These are phyloP conservation scores for Saturnispora zaruensis DNA, from an alignment of 805 yeast genomes.

Conservation along the genomic window DNA sequence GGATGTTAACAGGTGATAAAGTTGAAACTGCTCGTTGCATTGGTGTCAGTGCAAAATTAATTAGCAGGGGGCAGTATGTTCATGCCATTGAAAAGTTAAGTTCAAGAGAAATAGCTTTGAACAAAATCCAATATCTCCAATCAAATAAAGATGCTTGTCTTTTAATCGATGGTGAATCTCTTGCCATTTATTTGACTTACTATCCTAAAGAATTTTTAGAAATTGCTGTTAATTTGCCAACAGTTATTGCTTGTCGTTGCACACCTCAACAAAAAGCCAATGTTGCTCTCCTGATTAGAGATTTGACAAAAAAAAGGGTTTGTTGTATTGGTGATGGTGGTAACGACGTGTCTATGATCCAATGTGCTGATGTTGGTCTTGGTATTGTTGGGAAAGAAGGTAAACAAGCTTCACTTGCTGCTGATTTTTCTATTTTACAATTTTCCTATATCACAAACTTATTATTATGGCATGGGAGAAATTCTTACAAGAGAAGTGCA, in stretches of 20 bases:
- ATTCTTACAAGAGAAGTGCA: slow-evolving; percentile 92
- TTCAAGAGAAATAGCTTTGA: slow-evolving; percentile 50
- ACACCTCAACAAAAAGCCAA: slow-evolving; percentile 99
- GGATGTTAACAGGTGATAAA: slow-evolving; percentile 99
- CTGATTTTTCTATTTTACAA: slow-evolving; percentile 90
- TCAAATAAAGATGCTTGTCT: slow-evolving; percentile 62
- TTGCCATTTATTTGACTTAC: slow-evolving; percentile 56
- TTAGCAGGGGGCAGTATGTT: slow-evolving; percentile 88
- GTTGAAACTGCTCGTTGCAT: slow-evolving; percentile 98
- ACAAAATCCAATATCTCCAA: slow-evolving; percentile 63
- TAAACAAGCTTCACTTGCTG: slow-evolving; percentile 92
- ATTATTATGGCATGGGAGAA: slow-evolving; percentile 95
- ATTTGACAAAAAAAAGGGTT: slow-evolving; percentile 76
- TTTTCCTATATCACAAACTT: slow-evolving; percentile 83
- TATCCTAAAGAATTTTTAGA: slow-evolving; percentile 67
- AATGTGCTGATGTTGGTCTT: slow-evolving; percentile 97
- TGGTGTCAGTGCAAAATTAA: slow-evolving; percentile 88
- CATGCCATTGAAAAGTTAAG: slow-evolving; percentile 68
- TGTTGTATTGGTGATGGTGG: slow-evolving; percentile 99
- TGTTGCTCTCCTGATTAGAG: slow-evolving; percentile 72
- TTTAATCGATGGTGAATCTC: slow-evolving; percentile 88
- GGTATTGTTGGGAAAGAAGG: slow-evolving; percentile 99
- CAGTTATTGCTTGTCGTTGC: slow-evolving; percentile 97
- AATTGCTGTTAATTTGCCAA: slow-evolving; percentile 70
- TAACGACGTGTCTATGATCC: slow-evolving; percentile 97